Evolutionary conservation across 1,284 basidiomycete species (phyloP).

Genomic region (Calocybe gambosa): DNA sequence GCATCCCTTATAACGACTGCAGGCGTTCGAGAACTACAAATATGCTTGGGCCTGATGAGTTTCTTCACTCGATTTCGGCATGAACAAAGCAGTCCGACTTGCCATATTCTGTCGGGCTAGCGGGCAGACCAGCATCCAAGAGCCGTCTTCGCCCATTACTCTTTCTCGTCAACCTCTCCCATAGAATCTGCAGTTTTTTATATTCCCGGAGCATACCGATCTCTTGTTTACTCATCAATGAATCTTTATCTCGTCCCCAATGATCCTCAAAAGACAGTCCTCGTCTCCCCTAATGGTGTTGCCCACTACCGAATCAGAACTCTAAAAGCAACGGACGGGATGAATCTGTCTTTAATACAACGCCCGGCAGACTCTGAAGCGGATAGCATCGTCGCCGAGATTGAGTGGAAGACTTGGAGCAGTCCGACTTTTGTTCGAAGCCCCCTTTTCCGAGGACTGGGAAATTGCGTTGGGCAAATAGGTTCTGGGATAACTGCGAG

Average conservation of each 20-base stretch:
- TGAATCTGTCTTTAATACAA: slow-evolving; percentile 32
- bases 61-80: no score
- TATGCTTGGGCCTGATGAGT: no score
- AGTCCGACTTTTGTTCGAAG: slow-evolving; percentile 39
- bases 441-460: slow-evolving; percentile 27
- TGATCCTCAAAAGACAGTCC: slow-evolving; percentile 40
- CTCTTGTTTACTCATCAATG: slow-evolving; percentile 23
- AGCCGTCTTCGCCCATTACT: no score
- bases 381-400: slow-evolving; percentile 39
- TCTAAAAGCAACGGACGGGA: slow-evolving; percentile 23
- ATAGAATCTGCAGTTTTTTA: neutral
- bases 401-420: slow-evolving; percentile 39
- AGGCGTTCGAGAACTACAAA: no score
- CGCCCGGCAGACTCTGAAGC: slow-evolving; percentile 30
- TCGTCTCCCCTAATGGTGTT: slow-evolving; percentile 43
- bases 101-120: neutral
- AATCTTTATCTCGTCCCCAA: slow-evolving; percentile 45
- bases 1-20: no score
- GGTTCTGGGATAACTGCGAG: slow-evolving; percentile 30
- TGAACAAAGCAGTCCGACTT: no score
- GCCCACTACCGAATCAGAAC: slow-evolving; percentile 43
- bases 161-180: neutral
- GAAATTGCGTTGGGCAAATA: slow-evolving; percentile 22
- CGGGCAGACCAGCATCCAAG: neutral
- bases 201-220: slow-evolving; percentile 9